Evolutionary conservation across 345 rosid species (phyloP), one percentile per base, ranked within the genome.

Genomic region (Populus tremula): DNA sequence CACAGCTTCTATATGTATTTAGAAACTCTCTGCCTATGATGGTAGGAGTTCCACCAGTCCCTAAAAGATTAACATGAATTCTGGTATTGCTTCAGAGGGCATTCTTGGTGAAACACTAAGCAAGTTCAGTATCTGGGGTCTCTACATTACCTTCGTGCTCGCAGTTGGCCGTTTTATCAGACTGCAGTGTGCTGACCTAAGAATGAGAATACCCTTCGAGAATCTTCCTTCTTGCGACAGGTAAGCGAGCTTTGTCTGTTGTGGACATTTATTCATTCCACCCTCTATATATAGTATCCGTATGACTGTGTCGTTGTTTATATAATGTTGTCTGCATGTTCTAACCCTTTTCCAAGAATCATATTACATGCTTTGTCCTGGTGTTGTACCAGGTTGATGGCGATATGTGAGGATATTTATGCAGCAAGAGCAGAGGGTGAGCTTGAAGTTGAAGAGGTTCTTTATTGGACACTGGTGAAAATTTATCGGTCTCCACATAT

Each of bases 81-180:
- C 20, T 68, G 31, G 23, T 70, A 2, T 9, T 69, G 71, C 73
- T 56, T 35, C 83, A 87, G 89, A 87, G 84, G 89, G 89, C n/a
- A 84, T 87, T 81, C 84, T 87, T 18, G 87, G 89, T 17, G 89
- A 87, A 72, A 87, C 89, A 23, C 86, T 87, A 1, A 87, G 89
- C 84, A 87, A 87, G 83, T 87, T 87, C 84, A 87, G 89, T 67
- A 87, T 87, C 31, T 87, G 89, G 89, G 89, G 87, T 71, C 84
- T 87, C 61, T 87, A 87, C 81, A 82, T 84, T 17, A 87, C 87
- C 6, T 87, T 87, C 35, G 89, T 87, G 74, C 86, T 87, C 25
- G 89, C 89, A 12, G 87, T 87, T 73, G 89, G 89, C 56, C 89
- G 87, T 27, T 87, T 87, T 67, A 84, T 87, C 65, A 67, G 87